Evolutionary conservation across 2,329 filamentous ascomycete genomes (phyloP), one percentile per base, ranked within the genome.

Genomic region (Pseudopyrenochaeta lycopersici): DNA sequence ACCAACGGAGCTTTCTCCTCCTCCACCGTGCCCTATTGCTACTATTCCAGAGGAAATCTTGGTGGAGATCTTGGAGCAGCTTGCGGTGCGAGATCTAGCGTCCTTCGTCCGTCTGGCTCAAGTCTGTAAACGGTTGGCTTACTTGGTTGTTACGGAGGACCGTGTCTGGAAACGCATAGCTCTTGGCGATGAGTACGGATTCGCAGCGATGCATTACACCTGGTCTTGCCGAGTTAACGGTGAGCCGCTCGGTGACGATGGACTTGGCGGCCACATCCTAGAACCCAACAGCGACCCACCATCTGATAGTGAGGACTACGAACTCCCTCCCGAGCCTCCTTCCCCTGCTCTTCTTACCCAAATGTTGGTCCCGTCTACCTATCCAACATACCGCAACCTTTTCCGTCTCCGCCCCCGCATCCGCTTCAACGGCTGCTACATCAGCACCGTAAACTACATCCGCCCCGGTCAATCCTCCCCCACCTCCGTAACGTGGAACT

Each of bases 371-470:
- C 76, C 75, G 5, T 56, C 68, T 2, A 44, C 57, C 12, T 78
- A 78, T 57, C 73, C 74, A 18, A 78, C 76, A 43, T 82, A 69
- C 75, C 85, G 84, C 67, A 76, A 80, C 47, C 91, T 97, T 80
- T 96, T 97, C 79, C 90, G 90, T 33, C 80, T 82, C 4, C 89
- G 92, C 12, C 94, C 95, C 2, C 88, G 95, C 38, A 84, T 98
- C 55, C 91, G 95, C 52, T 99, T 96, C 81, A 95, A 95, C 68
- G 95, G 95, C 21, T 90, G 92, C 77, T 99, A 99, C 79, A 98
- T 99, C 76, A 91, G 88, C 75, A 98, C 94, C 0, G 92, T 97
- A 54, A 98, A 98, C 78, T 99, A 99, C 77, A 87, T 91, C 44
- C 90, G 95, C 20, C 81, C 91, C 0, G 95, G 95, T 29, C 90